Conservation (phyloP, 108 stramenopile species). For the Cylindrotheca fusiformis region DNA sequence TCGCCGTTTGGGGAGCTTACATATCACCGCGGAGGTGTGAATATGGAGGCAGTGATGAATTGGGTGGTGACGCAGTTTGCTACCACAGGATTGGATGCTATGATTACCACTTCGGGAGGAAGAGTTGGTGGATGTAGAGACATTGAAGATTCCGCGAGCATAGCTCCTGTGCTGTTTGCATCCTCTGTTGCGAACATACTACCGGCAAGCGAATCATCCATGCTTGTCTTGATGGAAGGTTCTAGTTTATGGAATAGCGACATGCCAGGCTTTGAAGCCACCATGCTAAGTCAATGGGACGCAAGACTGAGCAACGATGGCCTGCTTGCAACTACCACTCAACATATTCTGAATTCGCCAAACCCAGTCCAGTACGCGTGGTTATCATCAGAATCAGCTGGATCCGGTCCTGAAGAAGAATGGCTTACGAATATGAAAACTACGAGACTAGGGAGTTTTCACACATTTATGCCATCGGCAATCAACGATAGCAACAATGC, state of each 20-base stretch:
- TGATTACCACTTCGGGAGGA: conserved; percentile 11
- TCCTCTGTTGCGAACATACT: background rate
- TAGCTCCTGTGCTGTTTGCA: conserved; percentile 6
- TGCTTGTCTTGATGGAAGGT: conserved; percentile 9
- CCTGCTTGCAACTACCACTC: no score
- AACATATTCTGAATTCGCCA: no score
- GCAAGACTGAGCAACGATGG: no score
- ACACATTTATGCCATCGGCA: background rate
- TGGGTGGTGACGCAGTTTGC: conserved; percentile 10
- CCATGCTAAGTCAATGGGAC: no score
- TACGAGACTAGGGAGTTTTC: background rate
- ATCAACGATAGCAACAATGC: background rate
- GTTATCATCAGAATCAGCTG: background rate
- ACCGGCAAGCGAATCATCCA: background rate
- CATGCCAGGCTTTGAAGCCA: background rate
- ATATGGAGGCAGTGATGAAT: conserved; percentile 2
- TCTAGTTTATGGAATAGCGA: background rate
- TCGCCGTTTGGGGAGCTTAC: background rate
- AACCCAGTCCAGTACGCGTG: no score
- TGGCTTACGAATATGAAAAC: background rate
- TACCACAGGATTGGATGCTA: conserved; percentile 7
- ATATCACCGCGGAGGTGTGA: conserved; percentile 8
- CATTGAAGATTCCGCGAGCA: background rate
- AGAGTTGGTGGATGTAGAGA: conserved; percentile 6
- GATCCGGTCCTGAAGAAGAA: no score